Conservation (phyloP, 2,329 filamentous ascomycete genomes). For the Ascochyta viciae-villosae region DNA sequence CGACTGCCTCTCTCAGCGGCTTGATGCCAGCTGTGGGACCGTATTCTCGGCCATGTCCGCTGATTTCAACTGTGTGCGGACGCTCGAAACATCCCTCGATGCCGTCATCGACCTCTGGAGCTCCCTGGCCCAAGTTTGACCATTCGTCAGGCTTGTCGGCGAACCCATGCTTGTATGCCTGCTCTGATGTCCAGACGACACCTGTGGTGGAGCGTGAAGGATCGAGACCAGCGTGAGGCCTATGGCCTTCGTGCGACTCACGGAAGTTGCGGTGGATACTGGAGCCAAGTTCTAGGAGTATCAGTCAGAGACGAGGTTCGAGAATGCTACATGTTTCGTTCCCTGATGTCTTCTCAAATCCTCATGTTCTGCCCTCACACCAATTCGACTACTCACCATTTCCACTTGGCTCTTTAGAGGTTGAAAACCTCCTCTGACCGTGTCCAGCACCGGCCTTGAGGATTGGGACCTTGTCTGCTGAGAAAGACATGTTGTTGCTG, state of each 20-base stretch:
- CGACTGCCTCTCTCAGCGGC: slow-evolving; percentile 85
- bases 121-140: slow-evolving; percentile 94
- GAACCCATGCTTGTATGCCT: slow-evolving; percentile 88
- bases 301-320: background rate
- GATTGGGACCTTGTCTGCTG: slow-evolving; percentile 42
- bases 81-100: slow-evolving; percentile 88
- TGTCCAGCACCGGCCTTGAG: slow-evolving; percentile 36
- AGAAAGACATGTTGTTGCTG: slow-evolving; percentile 45
- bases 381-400: slow-evolving; percentile 39
- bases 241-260: slow-evolving; percentile 86
- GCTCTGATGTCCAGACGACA: slow-evolving; percentile 91
- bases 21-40: slow-evolving; percentile 93
- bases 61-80: slow-evolving; percentile 79
- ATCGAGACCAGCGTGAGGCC: slow-evolving; percentile 89
- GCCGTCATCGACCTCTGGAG: slow-evolving; percentile 91
- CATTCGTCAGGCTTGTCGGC: slow-evolving; percentile 80
- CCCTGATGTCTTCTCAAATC: background rate
- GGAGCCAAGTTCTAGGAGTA: slow-evolving; percentile 12
- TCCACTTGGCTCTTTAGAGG: slow-evolving; percentile 45
- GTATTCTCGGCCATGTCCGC: slow-evolving; percentile 83
- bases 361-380: background rate
- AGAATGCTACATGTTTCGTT: background rate
- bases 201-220: slow-evolving; percentile 87
- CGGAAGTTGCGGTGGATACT: slow-evolving; percentile 77
- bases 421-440: slow-evolving; percentile 44